Evolutionary conservation across 2,329 filamentous ascomycete genomes (phyloP).

Genomic region (Fusarium coicis): DNA sequence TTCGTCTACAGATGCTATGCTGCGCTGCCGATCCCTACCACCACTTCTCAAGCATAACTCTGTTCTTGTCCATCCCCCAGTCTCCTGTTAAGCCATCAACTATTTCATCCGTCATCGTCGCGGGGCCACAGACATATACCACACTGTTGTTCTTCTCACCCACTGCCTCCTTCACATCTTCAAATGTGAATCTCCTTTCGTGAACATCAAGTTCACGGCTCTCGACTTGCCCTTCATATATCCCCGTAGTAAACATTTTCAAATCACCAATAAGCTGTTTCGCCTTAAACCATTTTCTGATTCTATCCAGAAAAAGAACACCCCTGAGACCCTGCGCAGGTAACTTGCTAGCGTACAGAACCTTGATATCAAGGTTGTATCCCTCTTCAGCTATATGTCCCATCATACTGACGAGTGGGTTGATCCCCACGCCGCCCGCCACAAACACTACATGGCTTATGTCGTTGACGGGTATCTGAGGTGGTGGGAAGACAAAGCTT

Average conservation of each 20-base stretch:
- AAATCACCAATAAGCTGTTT: slow-evolving; percentile 51
- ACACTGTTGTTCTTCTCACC: slow-evolving; percentile 52
- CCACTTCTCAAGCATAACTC: slow-evolving; percentile 71
- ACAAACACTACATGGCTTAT: slow-evolving; percentile 75
- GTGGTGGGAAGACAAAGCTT: slow-evolving; percentile 81
- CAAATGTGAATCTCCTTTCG: slow-evolving; percentile 54
- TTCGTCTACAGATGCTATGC: background rate
- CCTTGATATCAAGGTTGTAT: slow-evolving; percentile 57
- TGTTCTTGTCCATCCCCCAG: slow-evolving; percentile 55
- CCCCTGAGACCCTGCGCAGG: slow-evolving; percentile 43
- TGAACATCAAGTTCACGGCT: slow-evolving; percentile 33
- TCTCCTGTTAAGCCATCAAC: slow-evolving; percentile 57
- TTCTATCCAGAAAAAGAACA: slow-evolving; percentile 64
- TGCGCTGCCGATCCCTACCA: slow-evolving; percentile 56
- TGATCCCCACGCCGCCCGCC: slow-evolving; percentile 85
- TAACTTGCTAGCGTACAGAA: slow-evolving; percentile 70
- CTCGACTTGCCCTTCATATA: background rate
- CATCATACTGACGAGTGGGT: slow-evolving; percentile 81
- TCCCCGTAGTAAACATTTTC: slow-evolving; percentile 60
- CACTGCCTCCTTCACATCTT: slow-evolving; percentile 56
- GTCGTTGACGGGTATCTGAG: slow-evolving; percentile 50
- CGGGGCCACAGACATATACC: slow-evolving; percentile 76
- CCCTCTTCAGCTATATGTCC: slow-evolving; percentile 62
- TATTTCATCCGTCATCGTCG: slow-evolving; percentile 75
- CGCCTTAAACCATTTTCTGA: slow-evolving; percentile 54